phyloP scores from a whole-genome alignment of 1,139 yeast species.

The Trichomonascaceae sp. region DNA sequence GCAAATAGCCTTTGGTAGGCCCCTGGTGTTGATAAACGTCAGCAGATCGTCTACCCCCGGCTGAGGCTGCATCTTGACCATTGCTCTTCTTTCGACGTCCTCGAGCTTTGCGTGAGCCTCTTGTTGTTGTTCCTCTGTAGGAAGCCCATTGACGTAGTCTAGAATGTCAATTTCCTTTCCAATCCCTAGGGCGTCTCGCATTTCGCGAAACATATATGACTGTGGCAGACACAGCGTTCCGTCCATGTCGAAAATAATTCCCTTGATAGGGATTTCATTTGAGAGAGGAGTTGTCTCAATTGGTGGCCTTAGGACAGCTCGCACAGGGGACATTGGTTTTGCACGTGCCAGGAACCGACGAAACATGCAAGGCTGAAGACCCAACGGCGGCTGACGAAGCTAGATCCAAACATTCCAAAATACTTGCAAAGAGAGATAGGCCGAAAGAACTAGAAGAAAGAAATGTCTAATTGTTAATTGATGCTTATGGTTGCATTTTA shows the following conservation, averaged over 20 bases:
- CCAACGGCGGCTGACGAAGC: too few species aligned
- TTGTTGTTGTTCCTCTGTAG: slow-evolving; percentile 25
- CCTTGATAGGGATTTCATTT: slow-evolving; percentile 30
- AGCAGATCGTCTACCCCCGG: slow-evolving; percentile 27
- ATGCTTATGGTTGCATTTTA: too few species aligned
- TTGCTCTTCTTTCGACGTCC: slow-evolving; percentile 41
- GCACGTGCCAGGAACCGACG: too few species aligned
- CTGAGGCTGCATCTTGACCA: slow-evolving; percentile 45
- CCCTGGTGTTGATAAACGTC: slow-evolving; percentile 23
- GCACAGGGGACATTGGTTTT: too few species aligned
- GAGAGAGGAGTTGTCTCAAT: too few species aligned
- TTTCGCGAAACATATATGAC: slow-evolving; percentile 52
- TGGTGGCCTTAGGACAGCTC: too few species aligned
- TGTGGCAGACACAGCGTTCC: slow-evolving; percentile 54
- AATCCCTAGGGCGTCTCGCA: slow-evolving; percentile 45
- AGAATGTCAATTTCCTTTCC: slow-evolving; percentile 38
- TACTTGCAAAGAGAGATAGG: too few species aligned
- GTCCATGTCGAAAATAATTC: slow-evolving; percentile 56
- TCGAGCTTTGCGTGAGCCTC: slow-evolving; percentile 36
- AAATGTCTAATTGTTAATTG: too few species aligned
- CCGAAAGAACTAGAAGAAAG: too few species aligned
- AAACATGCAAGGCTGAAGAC: too few species aligned
- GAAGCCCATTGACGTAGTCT: slow-evolving; percentile 32
- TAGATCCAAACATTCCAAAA: too few species aligned
- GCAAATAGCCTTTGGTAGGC: slow-evolving; percentile 39